A percentile compares a stretch with the other conserved stretches of the same genome.
These are phyloP conservation scores for Phaeosphaeriaceae sp. DNA, from an alignment of 2,329 filamentous ascomycete genomes.

Conservation along the genomic window DNA sequence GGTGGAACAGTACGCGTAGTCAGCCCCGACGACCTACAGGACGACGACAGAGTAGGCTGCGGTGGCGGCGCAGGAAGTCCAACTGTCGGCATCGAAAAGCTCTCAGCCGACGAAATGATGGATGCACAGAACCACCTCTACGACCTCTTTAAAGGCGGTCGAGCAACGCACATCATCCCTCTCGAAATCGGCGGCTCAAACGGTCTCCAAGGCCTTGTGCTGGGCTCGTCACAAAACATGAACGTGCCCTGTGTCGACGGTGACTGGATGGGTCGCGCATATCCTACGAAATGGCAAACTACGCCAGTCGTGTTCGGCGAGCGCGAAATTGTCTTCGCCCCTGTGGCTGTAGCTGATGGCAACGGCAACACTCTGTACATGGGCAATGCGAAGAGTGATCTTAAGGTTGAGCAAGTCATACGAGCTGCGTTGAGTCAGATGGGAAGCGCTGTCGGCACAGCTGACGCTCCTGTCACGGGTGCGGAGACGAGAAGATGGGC, in stretches of 20 bases:
- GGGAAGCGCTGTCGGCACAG: slow-evolving; percentile 45
- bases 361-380: slow-evolving; percentile 52
- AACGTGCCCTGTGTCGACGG: slow-evolving; percentile 54
- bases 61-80: slow-evolving; percentile 55
- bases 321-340: slow-evolving; percentile 48
- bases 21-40: slow-evolving; percentile 52
- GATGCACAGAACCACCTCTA: slow-evolving; percentile 48
- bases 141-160: slow-evolving; percentile 38
- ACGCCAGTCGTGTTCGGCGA: slow-evolving; percentile 54
- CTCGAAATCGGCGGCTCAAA: slow-evolving; percentile 59
- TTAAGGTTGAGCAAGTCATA: slow-evolving; percentile 49
- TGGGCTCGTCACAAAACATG: slow-evolving; percentile 49
- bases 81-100: slow-evolving; percentile 52
- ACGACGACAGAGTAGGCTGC: slow-evolving; percentile 54
- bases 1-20: slow-evolving; percentile 52
- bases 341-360: slow-evolving; percentile 49
- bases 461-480: slow-evolving; percentile 48
- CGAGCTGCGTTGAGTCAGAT: slow-evolving; percentile 46
- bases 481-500: slow-evolving; percentile 47
- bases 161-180: slow-evolving; percentile 46
- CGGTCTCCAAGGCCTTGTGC: slow-evolving; percentile 49
- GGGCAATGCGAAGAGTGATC: slow-evolving; percentile 45
- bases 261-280: slow-evolving; percentile 58
- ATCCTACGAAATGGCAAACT: slow-evolving; percentile 55
- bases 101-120: slow-evolving; percentile 53